A percentile compares a stretch with the other conserved stretches of the same genome.
phyloP scores from a whole-genome alignment of 495 filamentous ascomycete genomes.

The Penicillium angulare region DNA sequence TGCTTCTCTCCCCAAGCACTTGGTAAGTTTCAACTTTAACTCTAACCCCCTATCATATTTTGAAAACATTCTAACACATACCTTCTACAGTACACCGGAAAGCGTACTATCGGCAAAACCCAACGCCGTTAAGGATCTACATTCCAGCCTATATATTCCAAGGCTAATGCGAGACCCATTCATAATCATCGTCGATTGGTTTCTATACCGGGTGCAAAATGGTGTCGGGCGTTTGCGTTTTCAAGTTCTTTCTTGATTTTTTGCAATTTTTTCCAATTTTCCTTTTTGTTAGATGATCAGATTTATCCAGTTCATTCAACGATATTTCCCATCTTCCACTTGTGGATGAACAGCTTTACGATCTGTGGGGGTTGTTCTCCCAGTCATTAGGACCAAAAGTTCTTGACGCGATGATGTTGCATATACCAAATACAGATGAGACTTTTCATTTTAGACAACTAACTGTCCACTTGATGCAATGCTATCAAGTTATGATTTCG shows the following conservation, averaged over 20 bases:
- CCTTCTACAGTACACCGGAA: conserved; percentile 50
- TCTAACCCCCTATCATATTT: conserved; percentile 8
- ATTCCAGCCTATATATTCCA: conserved; percentile 4
- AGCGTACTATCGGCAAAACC: conserved; percentile 59
- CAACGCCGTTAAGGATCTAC: conserved; percentile 47
- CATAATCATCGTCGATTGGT: conserved; percentile 37
- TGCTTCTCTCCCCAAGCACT: conserved; percentile 80
- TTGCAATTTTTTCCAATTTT: conserved; percentile 2
- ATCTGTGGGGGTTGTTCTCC: conserved; percentile 20
- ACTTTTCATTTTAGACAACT: background rate
- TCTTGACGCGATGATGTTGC: conserved; percentile 33
- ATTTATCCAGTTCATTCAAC: conserved; percentile 1
- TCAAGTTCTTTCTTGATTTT: conserved; percentile 9
- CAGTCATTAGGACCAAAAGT: conserved; percentile 32
- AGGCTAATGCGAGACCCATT: conserved; percentile 31
- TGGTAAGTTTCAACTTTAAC: conserved; percentile 62
- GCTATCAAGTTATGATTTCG: no score
- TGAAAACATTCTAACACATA: conserved; percentile 19
- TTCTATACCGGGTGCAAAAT: conserved; percentile 35
- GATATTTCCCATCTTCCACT: conserved; percentile 5
- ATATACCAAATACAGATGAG: conserved; percentile 25
- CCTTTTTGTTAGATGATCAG: conserved; percentile 3
- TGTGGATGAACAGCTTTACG: conserved; percentile 19
- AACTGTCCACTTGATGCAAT: no score
- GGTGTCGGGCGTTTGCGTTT: conserved; percentile 31